Evolutionary conservation across 495 filamentous ascomycete genomes (phyloP).

Genomic region (Beverwykella pulmonaria): DNA sequence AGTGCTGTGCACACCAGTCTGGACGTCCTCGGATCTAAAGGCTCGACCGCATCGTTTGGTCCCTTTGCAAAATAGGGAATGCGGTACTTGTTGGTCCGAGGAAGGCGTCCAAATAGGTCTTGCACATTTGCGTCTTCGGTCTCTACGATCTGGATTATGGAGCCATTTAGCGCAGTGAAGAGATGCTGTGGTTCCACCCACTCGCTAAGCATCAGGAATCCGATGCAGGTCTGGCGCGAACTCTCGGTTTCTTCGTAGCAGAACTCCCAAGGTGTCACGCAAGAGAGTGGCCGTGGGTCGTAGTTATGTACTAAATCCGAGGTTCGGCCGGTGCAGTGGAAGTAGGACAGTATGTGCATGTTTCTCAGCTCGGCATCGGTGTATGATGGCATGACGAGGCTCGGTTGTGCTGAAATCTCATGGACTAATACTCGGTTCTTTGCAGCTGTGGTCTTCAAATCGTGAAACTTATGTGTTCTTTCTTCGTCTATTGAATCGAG

Average conservation of each 20-base stretch:
- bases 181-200: constrained; percentile 6
- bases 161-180: constrained; percentile 16
- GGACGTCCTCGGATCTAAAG: constrained; percentile 20
- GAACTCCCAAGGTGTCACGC: constrained; percentile 57
- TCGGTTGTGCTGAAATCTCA: constrained; percentile 10
- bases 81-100: constrained; percentile 15
- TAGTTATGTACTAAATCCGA: constrained; percentile 47
- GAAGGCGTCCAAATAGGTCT: neutral
- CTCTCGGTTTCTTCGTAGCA: constrained; percentile 52
- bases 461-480: neutral
- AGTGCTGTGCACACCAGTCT: constrained; percentile 26
- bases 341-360: constrained; percentile 83
- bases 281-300: constrained; percentile 53
- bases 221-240: constrained; percentile 15
- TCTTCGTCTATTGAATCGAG: neutral
- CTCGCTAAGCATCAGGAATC: constrained; percentile 24
- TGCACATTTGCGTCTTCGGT: constrained; percentile 8
- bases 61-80: constrained; percentile 25
- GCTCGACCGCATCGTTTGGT: constrained; percentile 2
- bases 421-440: constrained; percentile 5
- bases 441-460: neutral
- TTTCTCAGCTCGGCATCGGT: constrained; percentile 70
- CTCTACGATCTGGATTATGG: constrained; percentile 27
- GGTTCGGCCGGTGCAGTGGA: constrained; percentile 45
- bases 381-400: constrained; percentile 44